Base-by-base conservation (phyloP, 495 filamentous ascomycete genomes). In the Neurospora sp. region DNA sequence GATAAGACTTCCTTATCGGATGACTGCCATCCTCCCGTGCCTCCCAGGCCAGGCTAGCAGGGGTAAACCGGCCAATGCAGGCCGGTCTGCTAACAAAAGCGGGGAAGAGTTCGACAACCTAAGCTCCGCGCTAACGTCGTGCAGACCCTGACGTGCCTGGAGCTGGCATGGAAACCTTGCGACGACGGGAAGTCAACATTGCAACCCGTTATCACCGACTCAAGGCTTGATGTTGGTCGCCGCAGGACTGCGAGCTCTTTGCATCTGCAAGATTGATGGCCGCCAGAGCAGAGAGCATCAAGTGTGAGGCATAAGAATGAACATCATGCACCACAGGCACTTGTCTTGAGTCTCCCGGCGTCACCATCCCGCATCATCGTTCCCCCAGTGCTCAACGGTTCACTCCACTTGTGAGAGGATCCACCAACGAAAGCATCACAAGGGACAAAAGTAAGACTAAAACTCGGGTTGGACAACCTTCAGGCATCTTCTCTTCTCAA, bases 1-100 rank as follows among this genome's bases (percentile, higher is more conserved):
- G 78, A 80, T 78, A 78, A 78, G 71, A 12, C 61, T 38, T 69
- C 71, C 20, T 77, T 78, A 79, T 79, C 78, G 70, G 37, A 39
- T 37, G 27, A 61, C 37, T 37, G 41, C 76, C 72, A 77, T 69
- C 71, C 65, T 22, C 14, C 39, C 40, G 7, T n/a, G 16, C 8
- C 44, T 59, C 47, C 44, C 31, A 35, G 35, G 12, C 53, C 14
- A 65, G 2, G 27, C 27, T 65, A 35, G 53, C 53, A 65, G 12
- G 53, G 53, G 27, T 65, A 16, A 18, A 16, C 35, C 53, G 27
- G 53, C 27, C 53, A 65, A 65, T 65, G 53, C 31, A 65, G 53
- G 27, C 27, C 27, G 27, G 53, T 65, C 27, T 8, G 53, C 53
- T 65, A 65, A 65, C 53, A 65, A 65, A 65, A 35, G 27, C 27